Conservation (phyloP, 345 rosid genomes). For the Pistacia atlantica region DNA sequence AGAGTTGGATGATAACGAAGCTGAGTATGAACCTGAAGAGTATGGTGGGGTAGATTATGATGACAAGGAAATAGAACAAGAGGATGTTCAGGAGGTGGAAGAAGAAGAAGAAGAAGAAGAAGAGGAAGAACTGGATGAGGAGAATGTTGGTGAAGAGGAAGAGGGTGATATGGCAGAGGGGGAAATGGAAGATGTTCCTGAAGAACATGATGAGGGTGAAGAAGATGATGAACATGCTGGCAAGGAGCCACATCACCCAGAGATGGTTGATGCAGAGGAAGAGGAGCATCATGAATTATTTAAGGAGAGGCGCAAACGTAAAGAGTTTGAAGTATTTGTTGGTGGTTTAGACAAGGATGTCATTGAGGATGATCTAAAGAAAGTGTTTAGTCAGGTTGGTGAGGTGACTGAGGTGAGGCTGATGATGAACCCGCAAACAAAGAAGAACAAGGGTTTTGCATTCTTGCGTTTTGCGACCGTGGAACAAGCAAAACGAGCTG, state of each 20-base stretch:
- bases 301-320: constrained; percentile 88
- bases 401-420: constrained; percentile 86
- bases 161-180: constrained; percentile 66
- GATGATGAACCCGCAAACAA: constrained; percentile 88
- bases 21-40: constrained; percentile 68
- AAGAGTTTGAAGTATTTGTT: constrained; percentile 96
- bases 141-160: constrained; percentile 57
- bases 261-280: constrained; percentile 55
- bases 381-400: constrained; percentile 77
- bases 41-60: constrained; percentile 65
- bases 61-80: constrained; percentile 75
- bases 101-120: constrained; percentile 55
- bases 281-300: constrained; percentile 73
- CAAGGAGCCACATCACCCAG: constrained; percentile 52
- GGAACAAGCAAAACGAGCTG: constrained; percentile 93
- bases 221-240: constrained; percentile 56
- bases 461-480: constrained; percentile 90
- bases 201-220: constrained; percentile 57
- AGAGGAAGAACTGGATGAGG: constrained; percentile 70
- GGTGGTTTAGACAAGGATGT: constrained; percentile 93
- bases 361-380: constrained; percentile 77
- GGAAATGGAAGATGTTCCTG: constrained; percentile 61
- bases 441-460: constrained; percentile 95
- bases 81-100: constrained; percentile 47
- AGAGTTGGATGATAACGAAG: constrained; percentile 83